Conservation (phyloP, 805 yeast species). For the Metschnikowia colocasiae region DNA sequence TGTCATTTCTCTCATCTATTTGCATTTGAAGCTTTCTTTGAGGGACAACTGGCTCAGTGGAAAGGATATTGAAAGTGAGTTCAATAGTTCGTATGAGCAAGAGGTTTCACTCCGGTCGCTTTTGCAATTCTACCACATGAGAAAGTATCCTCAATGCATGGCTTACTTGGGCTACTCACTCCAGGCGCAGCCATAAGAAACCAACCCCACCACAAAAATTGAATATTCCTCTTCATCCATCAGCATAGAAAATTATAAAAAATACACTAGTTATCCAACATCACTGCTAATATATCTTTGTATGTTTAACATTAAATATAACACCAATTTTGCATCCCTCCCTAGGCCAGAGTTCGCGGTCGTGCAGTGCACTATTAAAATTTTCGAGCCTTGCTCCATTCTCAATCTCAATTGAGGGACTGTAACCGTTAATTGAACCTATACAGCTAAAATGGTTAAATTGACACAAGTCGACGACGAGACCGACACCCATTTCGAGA, state of each 20-base stretch:
- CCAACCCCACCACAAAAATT: background rate
- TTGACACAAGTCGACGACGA: slow-evolving; percentile 70
- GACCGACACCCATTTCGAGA: slow-evolving; percentile 36
- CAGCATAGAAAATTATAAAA: background rate
- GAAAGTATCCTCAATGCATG: slow-evolving; percentile 53
- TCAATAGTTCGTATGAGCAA: slow-evolving; percentile 75
- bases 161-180: slow-evolving; percentile 49
- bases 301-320: background rate
- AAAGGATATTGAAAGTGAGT: slow-evolving; percentile 68
- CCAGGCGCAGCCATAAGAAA: background rate
- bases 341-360: slow-evolving; percentile 7
- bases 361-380: slow-evolving; percentile 21
- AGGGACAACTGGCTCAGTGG: slow-evolving; percentile 89
- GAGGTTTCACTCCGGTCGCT: slow-evolving; percentile 81
- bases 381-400: slow-evolving; percentile 17
- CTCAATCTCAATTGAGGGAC: background rate
- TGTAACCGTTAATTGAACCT: background rate
- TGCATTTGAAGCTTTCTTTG: slow-evolving; percentile 66
- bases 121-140: slow-evolving; percentile 68
- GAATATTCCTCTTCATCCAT: background rate
- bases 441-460: slow-evolving; percentile 55
- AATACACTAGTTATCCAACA: background rate
- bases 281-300: too few species aligned
- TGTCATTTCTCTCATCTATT: slow-evolving; percentile 77
- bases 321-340: background rate